Evolutionary conservation across 2,329 filamentous ascomycete genomes (phyloP).

Genomic region (Pseudogymnoascus sp.): DNA sequence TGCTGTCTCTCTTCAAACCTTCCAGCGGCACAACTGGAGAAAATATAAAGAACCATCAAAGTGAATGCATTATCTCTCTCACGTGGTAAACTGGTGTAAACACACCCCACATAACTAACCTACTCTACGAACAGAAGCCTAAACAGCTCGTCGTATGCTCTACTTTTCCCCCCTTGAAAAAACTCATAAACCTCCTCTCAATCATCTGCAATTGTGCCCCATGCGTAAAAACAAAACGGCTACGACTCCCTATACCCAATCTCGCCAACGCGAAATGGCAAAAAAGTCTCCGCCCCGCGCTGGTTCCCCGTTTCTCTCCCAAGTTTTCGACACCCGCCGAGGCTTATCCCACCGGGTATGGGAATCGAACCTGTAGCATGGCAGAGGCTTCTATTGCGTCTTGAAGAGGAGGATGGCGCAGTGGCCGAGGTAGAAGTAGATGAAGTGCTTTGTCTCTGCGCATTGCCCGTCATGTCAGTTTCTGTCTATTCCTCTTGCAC

Average conservation of each 20-base stretch:
- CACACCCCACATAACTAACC: background rate
- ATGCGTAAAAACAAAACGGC: background rate
- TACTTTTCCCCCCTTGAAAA: background rate
- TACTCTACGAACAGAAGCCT: background rate
- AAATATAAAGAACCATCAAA: background rate
- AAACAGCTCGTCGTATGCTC: background rate
- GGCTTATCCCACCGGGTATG: background rate
- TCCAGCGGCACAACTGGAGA: too few species aligned
- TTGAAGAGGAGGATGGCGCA: conserved; percentile 98
- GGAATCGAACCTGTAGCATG: background rate
- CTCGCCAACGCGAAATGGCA: background rate
- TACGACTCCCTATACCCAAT: conserved; percentile 5
- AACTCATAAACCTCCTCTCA: background rate
- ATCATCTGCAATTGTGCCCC: background rate
- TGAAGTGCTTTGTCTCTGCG: conserved; percentile 97
- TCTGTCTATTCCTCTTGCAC: background rate
- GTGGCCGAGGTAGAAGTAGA: conserved; percentile 99
- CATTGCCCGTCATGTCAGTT: background rate
- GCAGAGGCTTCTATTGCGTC: conserved; percentile 62
- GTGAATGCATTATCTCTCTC: background rate
- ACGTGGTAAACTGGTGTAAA: background rate
- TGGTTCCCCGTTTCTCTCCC: background rate
- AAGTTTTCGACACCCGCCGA: background rate
- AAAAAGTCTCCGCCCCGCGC: background rate
- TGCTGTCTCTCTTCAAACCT: too few species aligned